A percentile compares a stretch with the other conserved stretches of the same genome.
Evolutionary conservation across 768 basidiomycete genomes (phyloP).

Genomic region (Boletus rex-veris): DNA sequence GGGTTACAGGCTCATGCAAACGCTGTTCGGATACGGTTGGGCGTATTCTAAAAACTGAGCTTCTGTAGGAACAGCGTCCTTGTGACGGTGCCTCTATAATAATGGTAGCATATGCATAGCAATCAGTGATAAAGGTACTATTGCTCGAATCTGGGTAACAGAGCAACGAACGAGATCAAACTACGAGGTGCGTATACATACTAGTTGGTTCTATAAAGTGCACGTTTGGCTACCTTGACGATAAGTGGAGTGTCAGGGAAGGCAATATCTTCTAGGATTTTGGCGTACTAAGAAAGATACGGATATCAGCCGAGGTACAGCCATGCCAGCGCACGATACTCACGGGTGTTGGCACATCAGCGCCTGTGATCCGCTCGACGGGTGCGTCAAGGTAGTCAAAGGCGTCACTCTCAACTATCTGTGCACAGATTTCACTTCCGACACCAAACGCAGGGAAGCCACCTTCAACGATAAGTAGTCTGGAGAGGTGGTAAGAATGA

Average conservation of each 20-base stretch:
- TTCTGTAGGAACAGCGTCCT: not conserved
- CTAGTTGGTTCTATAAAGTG: conserved; percentile 85
- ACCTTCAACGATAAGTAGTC: conserved; percentile 92
- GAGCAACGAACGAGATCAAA: conserved; percentile 7
- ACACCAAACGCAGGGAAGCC: conserved; percentile 99
- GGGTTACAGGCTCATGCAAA: conserved; percentile 94
- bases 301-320: conserved; percentile 10
- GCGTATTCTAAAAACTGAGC: conserved; percentile 3
- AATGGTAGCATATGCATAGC: conserved; percentile 12
- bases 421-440: conserved; percentile 96
- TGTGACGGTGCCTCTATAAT: conserved; percentile 7
- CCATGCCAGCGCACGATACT: conserved; percentile 30
- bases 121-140: conserved; percentile 11
- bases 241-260: conserved; percentile 94
- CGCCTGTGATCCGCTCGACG: conserved; percentile 95
- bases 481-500: conserved; percentile 28
- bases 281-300: conserved; percentile 65
- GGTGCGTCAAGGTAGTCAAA: conserved; percentile 99
- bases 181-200: conserved; percentile 9
- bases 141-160: conserved; percentile 12
- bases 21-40: conserved; percentile 84
- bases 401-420: conserved; percentile 95
- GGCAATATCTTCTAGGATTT: conserved; percentile 80
- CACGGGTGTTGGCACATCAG: conserved; percentile 95
- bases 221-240: conserved; percentile 92